Evolutionary conservation across 169 alveolate genomes (phyloP), one percentile per base, ranked within the genome.

Genomic region (Plasmodium coatneyi): DNA sequence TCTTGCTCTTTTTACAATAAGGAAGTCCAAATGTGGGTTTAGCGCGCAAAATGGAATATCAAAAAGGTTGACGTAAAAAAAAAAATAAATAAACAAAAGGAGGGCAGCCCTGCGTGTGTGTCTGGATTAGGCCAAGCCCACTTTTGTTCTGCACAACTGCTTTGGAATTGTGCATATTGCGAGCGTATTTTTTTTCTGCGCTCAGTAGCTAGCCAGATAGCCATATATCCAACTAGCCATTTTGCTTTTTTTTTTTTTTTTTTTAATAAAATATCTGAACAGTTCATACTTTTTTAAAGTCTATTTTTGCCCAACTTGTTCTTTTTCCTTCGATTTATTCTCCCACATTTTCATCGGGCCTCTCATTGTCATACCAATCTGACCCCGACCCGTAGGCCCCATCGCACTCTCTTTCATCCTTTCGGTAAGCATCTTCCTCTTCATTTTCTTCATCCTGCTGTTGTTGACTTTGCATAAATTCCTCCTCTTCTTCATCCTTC

Each of bases 1-100:
- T 76, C 93, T 56, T 87, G 93, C 54, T 87, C 93, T 39, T 87
- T 87, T 79, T 87, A 87, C 46, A 87, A 87, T 66, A 87, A 87
- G 28, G 93, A 87, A 66, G 89, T 66, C 3, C 93, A 87, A 52
- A 54, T 87, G 83, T 87, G 93, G 93, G 14, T 34, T 56, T 76
- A 87, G 19, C 3, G 81, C 34, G 34, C 36, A 30, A 32, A 46
- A 32, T 71, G 30, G 32, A 25, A 74, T 30, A 10, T 16, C 7
- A 39, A 25, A 84, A 74, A 22, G 34, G 16, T 10, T 60, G 16
- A 25, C 76, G 12, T 60, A n/a, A 60, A 60, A 60, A 60, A 66
- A 66, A 2, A 66, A n/a, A 5, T 5, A 60, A 22, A 60, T 32
- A 60, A 60, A 66, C 0, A 66, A 66, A 66, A 66, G 19, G 5